Evolutionary conservation across 2,329 filamentous ascomycete species (phyloP), one percentile per base, ranked within the genome.

Genomic region (Juglanconis oblonga): DNA sequence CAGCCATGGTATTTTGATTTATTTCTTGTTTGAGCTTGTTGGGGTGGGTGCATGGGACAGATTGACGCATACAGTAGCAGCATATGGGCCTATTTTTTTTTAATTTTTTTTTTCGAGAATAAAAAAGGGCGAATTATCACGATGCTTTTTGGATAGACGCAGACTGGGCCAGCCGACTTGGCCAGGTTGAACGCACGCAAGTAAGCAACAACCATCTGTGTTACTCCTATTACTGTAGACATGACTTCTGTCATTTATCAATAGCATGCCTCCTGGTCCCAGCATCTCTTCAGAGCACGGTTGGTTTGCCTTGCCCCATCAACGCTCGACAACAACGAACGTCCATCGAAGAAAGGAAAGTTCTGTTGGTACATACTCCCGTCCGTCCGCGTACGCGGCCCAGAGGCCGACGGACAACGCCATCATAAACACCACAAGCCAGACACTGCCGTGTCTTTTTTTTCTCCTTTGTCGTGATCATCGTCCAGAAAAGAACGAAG

Each of bases 311-410:
- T 36, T 38, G 40, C 42, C 36, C 36, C 40, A 36, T 42, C 38
- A 50, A 33, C 55, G 50, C 48, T 45, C 44, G 17, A 35, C 53
- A 36, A 45, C 4, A 55, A 45, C 54, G 49, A 45, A 53, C 58
- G 54, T 49, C 50, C 50, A 52, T 40, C 49, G 50, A 52, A 54
- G 50, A 36, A 61, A 54, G 32, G 9, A 44, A 52, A 38, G 32
- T 47, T 44, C 35, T 61, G 59, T 61, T 58, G 59, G 52, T 61
- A 61, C 59, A 61, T 44, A n/a, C n/a, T 49, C 32, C 50, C 32
- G 31, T 13, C 48, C 54, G 29, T 45, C 36, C 55, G 13, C 24
- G 31, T 35, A 29, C 36, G n/a, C 47, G 49, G 42, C 50, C 24
- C 29, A 36, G 36, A 49, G 24, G 32, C 31, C 32, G 13, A 11